phyloP scores from a whole-genome alignment of 306 rosid genomes.

The Gastrolobium bilobum region DNA sequence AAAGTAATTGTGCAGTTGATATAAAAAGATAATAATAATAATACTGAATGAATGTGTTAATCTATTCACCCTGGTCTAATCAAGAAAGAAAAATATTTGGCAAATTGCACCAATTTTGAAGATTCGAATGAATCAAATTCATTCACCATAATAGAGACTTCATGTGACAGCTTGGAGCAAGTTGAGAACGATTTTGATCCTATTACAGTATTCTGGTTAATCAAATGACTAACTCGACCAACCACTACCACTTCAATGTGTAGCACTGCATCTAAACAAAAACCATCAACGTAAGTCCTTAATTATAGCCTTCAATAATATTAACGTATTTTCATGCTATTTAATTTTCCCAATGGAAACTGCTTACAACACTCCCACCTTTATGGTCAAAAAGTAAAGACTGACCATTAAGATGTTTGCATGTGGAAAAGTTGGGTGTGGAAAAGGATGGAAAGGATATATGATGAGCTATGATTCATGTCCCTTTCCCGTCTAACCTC shows the following conservation, averaged over 20 bases:
- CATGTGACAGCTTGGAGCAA: conserved; percentile 4
- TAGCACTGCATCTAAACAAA: conserved; percentile 3
- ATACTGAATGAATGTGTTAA: not conserved
- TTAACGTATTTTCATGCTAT: conserved; percentile 19
- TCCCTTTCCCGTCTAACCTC: conserved; percentile 43
- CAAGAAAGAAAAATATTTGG: not conserved
- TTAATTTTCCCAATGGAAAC: conserved; percentile 19
- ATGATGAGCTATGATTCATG: conserved; percentile 37
- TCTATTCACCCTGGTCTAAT: not conserved
- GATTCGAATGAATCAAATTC: conserved; percentile 12
- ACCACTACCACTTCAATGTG: conserved; percentile 36
- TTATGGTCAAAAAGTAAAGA: conserved; percentile 46
- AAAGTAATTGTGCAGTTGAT: no score
- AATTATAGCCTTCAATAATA: not conserved
- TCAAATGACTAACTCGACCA: conserved; percentile 37
- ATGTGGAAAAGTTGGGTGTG: conserved; percentile 43
- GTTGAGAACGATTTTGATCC: not conserved
- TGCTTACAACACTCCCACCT: not conserved
- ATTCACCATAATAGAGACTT: conserved; percentile 19
- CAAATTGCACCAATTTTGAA: conserved; percentile 16
- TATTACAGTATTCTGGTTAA: conserved; percentile 19
- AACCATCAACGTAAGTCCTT: not conserved
- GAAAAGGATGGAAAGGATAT: conserved; percentile 43
- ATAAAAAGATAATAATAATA: no score
- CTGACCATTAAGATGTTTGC: conserved; percentile 48